A percentile compares a stretch with the other conserved stretches of the same genome.
These are phyloP conservation scores for Amanita rimosa DNA, from an alignment of 768 basidiomycete species.

Conservation along the genomic window DNA sequence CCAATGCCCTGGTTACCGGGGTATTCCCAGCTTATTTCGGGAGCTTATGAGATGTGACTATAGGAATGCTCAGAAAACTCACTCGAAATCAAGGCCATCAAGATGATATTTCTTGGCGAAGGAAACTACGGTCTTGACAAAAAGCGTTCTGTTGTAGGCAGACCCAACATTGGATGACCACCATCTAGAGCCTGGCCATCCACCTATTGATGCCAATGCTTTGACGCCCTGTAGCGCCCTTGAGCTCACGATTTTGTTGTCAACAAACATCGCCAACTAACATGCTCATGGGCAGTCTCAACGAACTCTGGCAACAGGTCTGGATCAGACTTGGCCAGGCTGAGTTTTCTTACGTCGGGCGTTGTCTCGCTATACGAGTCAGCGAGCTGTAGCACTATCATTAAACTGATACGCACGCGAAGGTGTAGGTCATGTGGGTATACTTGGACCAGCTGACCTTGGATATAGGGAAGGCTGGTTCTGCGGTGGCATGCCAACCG, in stretches of 20 bases:
- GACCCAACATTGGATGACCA: slow-evolving; percentile 57
- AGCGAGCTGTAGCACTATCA: too few species aligned
- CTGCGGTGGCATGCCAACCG: slow-evolving; percentile 43
- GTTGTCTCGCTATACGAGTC: slow-evolving; percentile 23
- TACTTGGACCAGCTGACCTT: slow-evolving; percentile 58
- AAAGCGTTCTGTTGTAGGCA: slow-evolving; percentile 45
- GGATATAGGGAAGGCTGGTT: slow-evolving; percentile 31
- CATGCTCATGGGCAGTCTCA: slow-evolving; percentile 28
- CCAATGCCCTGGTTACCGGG: slow-evolving; percentile 59
- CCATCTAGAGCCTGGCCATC: slow-evolving; percentile 54
- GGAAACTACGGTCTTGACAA: slow-evolving; percentile 44
- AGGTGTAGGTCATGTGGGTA: slow-evolving; percentile 58
- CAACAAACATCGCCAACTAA: slow-evolving; percentile 11
- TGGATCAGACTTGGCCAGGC: slow-evolving; percentile 33
- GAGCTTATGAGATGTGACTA: neutral
- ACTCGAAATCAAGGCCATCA: slow-evolving; percentile 52
- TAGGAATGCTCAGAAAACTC: slow-evolving; percentile 9
- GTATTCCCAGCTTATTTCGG: slow-evolving; percentile 69
- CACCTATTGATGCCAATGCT: slow-evolving; percentile 53
- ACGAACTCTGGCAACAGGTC: slow-evolving; percentile 48
- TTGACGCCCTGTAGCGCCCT: slow-evolving; percentile 34
- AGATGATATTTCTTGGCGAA: slow-evolving; percentile 42
- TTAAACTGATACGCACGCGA: slow-evolving; percentile 40
- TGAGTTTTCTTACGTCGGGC: slow-evolving; percentile 20
- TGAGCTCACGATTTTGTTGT: slow-evolving; percentile 1